Evolutionary conservation across 208 protist genomes (phyloP).

Genomic region (Acanthamoeba castellanii): DNA sequence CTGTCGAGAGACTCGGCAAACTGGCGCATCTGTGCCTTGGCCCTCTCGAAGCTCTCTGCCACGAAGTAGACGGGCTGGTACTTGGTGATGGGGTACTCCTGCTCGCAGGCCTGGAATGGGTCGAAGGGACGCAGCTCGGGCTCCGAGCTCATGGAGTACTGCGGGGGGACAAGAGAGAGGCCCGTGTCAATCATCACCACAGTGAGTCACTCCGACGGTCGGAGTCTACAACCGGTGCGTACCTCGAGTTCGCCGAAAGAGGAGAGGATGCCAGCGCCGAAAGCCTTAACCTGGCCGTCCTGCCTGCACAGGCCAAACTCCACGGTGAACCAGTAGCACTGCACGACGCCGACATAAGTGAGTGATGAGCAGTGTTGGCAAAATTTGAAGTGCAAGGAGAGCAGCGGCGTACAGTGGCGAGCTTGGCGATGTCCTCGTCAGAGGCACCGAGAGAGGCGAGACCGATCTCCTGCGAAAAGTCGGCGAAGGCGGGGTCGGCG

Average conservation of each 20-base stretch:
- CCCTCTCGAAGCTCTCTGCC: slow-evolving; percentile 93
- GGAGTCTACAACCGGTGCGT: slow-evolving; percentile 25
- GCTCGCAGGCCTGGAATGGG: slow-evolving; percentile 75
- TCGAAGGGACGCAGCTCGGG: slow-evolving; percentile 75
- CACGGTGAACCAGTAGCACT: slow-evolving; percentile 96
- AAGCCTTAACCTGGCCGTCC: slow-evolving; percentile 92
- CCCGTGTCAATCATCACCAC: not conserved
- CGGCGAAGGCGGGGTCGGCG: slow-evolving; percentile 96
- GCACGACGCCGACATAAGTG: not conserved
- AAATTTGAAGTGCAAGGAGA: too few relatives aligned
- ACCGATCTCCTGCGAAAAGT: slow-evolving; percentile 98
- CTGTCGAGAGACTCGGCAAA: slow-evolving; percentile 91
- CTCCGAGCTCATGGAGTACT: slow-evolving; percentile 52
- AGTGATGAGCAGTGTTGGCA: not conserved
- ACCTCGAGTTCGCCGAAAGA: slow-evolving; percentile 94
- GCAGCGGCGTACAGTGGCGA: slow-evolving; percentile 89
- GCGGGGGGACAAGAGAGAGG: not conserved
- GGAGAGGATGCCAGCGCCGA: slow-evolving; percentile 96
- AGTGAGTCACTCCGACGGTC: not conserved
- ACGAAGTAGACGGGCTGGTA: slow-evolving; percentile 97
- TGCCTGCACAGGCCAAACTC: slow-evolving; percentile 97
- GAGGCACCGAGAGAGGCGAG: slow-evolving; percentile 96
- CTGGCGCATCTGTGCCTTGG: slow-evolving; percentile 92
- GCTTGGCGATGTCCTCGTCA: slow-evolving; percentile 94
- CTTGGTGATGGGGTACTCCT: slow-evolving; percentile 94